Evolutionary conservation across 441 rosid genomes (phyloP).

Genomic region (Jatropha podagrica): DNA sequence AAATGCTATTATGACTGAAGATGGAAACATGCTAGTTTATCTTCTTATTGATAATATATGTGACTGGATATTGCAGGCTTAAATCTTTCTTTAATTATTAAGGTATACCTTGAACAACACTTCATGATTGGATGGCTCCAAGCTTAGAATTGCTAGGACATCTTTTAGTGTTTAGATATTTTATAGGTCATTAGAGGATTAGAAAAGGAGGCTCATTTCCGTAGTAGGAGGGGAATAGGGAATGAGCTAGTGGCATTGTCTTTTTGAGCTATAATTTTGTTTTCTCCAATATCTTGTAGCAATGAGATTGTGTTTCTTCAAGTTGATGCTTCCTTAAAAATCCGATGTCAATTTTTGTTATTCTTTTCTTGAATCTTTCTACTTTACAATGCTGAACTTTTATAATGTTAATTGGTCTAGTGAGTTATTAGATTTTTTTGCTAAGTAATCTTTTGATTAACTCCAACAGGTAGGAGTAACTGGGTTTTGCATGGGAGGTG

Average conservation of each 20-base stretch:
- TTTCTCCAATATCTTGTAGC: background rate
- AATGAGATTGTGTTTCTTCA: background rate
- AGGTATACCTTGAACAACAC: background rate
- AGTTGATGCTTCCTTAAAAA: background rate
- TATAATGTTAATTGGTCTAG: constrained; percentile 2
- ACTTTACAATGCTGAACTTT: background rate
- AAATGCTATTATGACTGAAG: no score
- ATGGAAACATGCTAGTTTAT: no score
- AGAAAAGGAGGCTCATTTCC: background rate
- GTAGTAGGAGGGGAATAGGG: background rate
- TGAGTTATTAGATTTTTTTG: background rate
- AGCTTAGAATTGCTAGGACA: background rate
- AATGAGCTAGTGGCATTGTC: background rate
- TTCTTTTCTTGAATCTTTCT: background rate
- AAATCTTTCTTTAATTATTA: background rate
- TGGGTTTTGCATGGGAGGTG: constrained; percentile 97
- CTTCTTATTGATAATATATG: background rate
- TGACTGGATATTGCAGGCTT: background rate
- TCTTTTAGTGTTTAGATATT: background rate
- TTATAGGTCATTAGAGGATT: background rate
- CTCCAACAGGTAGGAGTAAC: constrained; percentile 78
- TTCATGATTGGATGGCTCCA: background rate
- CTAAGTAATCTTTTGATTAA: constrained; percentile 7
- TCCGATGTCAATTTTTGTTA: background rate
- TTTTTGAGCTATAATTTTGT: background rate